A percentile compares a stretch with the other conserved stretches of the same genome.
Conservation (phyloP, 768 basidiomycete species). For the Termitomyces sp. region DNA sequence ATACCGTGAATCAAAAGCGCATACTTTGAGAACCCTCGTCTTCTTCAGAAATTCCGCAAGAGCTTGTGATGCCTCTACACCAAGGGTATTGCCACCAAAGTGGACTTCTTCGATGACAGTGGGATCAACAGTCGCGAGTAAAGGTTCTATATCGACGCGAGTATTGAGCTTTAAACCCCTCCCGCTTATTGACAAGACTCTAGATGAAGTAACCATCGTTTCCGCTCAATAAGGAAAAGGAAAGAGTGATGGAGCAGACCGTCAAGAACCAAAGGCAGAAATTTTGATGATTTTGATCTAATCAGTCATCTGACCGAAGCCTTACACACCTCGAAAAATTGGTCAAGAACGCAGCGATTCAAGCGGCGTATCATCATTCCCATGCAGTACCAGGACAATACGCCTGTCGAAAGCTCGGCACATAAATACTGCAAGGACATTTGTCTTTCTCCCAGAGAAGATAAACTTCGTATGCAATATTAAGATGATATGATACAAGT, state of each 20-base stretch:
- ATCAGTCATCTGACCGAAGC: neutral
- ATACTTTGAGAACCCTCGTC: constrained; percentile 65
- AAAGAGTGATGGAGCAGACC: neutral
- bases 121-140: constrained; percentile 61
- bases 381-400: too few relatives aligned
- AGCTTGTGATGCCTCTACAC: constrained; percentile 82
- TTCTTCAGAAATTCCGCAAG: constrained; percentile 74
- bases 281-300: constrained; percentile 3
- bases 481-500: neutral
- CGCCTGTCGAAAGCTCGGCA: too few relatives aligned
- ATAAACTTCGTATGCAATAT: neutral
- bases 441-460: neutral
- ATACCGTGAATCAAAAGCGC: constrained; percentile 12
- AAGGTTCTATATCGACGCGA: constrained; percentile 67
- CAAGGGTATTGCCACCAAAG: constrained; percentile 91
- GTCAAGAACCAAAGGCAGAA: neutral
- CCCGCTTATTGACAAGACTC: constrained; percentile 44
- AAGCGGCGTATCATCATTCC: too few relatives aligned
- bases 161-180: constrained; percentile 78
- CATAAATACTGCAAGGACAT: neutral
- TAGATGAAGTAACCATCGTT: constrained; percentile 24
- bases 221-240: neutral
- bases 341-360: too few relatives aligned
- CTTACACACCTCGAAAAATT: too few relatives aligned
- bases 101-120: constrained; percentile 78